Conservation (phyloP, 2,329 filamentous ascomycete genomes). For the Stagonosporopsis cucurbitacearum region DNA sequence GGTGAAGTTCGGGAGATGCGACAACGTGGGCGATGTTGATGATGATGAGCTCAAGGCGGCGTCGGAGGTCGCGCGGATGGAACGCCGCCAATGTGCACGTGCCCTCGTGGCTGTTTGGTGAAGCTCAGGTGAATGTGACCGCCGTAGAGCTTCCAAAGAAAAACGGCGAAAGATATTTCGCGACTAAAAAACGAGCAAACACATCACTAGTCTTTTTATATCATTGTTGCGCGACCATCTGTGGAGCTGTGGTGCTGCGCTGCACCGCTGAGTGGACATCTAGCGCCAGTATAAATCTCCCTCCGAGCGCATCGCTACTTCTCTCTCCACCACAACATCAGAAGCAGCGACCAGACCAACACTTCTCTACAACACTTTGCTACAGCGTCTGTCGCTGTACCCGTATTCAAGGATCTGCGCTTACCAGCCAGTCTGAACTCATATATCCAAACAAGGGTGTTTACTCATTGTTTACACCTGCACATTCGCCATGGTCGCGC, state of each 20-base stretch:
- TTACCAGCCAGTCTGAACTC: neutral
- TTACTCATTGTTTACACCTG: slow-evolving; percentile 29
- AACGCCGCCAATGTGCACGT: slow-evolving; percentile 16
- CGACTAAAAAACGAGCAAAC: neutral
- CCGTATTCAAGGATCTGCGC: neutral
- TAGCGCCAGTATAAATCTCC: slow-evolving; percentile 6
- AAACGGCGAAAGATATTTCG: neutral
- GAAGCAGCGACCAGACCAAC: slow-evolving; percentile 25
- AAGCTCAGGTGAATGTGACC: neutral
- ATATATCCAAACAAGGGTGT: slow-evolving; percentile 2
- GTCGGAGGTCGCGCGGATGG: slow-evolving; percentile 24
- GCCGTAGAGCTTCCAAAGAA: neutral
- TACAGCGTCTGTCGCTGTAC: neutral
- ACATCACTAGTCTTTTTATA: neutral
- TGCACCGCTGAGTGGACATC: neutral
- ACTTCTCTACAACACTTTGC: slow-evolving; percentile 5
- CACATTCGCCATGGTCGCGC: slow-evolving; percentile 30
- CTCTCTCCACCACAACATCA: slow-evolving; percentile 22
- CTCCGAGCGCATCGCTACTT: slow-evolving; percentile 17
- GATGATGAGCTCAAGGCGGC: slow-evolving; percentile 32
- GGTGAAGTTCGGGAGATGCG: slow-evolving; percentile 11
- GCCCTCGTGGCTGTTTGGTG: slow-evolving; percentile 8
- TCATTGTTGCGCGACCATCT: neutral
- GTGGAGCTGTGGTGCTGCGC: neutral
- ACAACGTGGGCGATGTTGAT: slow-evolving; percentile 22